Evolutionary conservation across 2,329 filamentous ascomycete genomes (phyloP).

Genomic region (Ascochyta viciae-villosae): DNA sequence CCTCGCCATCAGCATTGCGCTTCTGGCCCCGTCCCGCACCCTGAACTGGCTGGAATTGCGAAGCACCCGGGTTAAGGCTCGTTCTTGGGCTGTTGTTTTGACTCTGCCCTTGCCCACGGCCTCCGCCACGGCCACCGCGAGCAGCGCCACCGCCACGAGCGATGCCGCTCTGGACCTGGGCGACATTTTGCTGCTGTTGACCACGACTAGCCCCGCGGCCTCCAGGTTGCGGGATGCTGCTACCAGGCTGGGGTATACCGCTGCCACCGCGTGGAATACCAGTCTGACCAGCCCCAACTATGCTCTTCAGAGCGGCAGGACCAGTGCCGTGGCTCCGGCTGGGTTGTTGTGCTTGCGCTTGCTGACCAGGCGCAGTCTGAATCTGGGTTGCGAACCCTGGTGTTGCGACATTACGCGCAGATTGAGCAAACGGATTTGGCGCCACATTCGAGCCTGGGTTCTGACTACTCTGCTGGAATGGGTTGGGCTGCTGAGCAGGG

Average conservation of each 20-base stretch:
- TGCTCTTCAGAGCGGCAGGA: slow-evolving; percentile 36
- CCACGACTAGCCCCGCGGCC: slow-evolving; percentile 34
- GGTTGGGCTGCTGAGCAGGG: slow-evolving; percentile 26
- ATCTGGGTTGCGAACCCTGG: slow-evolving; percentile 32
- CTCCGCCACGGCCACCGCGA: slow-evolving; percentile 33
- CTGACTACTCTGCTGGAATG: slow-evolving; percentile 23
- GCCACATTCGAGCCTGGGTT: slow-evolving; percentile 9
- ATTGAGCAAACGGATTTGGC: slow-evolving; percentile 25
- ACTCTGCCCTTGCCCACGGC: slow-evolving; percentile 27
- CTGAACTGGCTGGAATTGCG: slow-evolving; percentile 43
- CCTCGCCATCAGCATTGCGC: slow-evolving; percentile 42
- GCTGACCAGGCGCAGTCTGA: slow-evolving; percentile 17
- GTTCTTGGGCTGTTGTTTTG: slow-evolving; percentile 33
- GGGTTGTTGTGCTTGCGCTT: slow-evolving; percentile 30
- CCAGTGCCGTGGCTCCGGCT: slow-evolving; percentile 39
- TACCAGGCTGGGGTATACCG: slow-evolving; percentile 24
- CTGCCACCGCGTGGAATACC: slow-evolving; percentile 42
- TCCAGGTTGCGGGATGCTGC: slow-evolving; percentile 40
- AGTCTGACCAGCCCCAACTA: slow-evolving; percentile 26
- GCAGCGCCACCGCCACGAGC: slow-evolving; percentile 40
- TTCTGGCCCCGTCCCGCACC: slow-evolving; percentile 43
- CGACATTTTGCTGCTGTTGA: slow-evolving; percentile 25
- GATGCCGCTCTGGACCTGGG: slow-evolving; percentile 20
- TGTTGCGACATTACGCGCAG: slow-evolving; percentile 31
- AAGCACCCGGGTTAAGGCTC: slow-evolving; percentile 46